A percentile compares a stretch with the other conserved stretches of the same genome.
These are phyloP conservation scores for Suhomyces bolitotheri DNA, from an alignment of 1,139 yeast genomes.

Conservation along the genomic window DNA sequence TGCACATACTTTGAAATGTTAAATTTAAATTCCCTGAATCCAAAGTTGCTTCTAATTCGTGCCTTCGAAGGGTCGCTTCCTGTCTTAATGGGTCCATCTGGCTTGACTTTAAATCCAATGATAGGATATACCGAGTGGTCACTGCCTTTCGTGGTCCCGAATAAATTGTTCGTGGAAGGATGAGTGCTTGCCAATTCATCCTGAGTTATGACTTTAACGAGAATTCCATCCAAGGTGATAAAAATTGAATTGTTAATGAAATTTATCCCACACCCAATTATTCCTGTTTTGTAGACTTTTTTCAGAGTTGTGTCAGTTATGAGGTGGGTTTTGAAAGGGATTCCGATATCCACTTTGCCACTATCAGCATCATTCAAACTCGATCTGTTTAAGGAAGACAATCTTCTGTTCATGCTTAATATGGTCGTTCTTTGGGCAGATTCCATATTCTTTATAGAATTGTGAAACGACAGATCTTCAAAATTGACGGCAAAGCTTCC, in stretches of 20 bases:
- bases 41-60: slow-evolving; percentile 66
- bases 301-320: slow-evolving; percentile 15
- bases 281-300: slow-evolving; percentile 46
- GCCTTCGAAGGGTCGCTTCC: slow-evolving; percentile 14
- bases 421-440: slow-evolving; percentile 33
- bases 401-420: slow-evolving; percentile 41
- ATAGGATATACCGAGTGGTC: slow-evolving; percentile 40
- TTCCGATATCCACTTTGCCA: slow-evolving; percentile 40
- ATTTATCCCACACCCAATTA: slow-evolving; percentile 84
- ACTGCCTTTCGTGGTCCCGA: slow-evolving; percentile 14
- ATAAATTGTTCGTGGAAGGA: slow-evolving; percentile 30
- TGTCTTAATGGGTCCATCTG: slow-evolving; percentile 14
- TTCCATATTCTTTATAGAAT: slow-evolving; percentile 38
- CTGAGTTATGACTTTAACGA: slow-evolving; percentile 33
- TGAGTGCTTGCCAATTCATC: slow-evolving; percentile 31
- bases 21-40: slow-evolving; percentile 64
- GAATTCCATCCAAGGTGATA: slow-evolving; percentile 79
- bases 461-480: slow-evolving; percentile 43
- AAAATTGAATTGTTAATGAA: slow-evolving; percentile 64
- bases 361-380: slow-evolving; percentile 29
- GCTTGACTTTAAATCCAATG: slow-evolving; percentile 42
- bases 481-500: slow-evolving; percentile 48
- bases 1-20: slow-evolving; percentile 70
- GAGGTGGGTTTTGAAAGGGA: slow-evolving; percentile 33
- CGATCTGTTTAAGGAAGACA: slow-evolving; percentile 33